Base-by-base conservation (phyloP, 2,329 filamentous ascomycete species). In the Fusarium sp. region DNA sequence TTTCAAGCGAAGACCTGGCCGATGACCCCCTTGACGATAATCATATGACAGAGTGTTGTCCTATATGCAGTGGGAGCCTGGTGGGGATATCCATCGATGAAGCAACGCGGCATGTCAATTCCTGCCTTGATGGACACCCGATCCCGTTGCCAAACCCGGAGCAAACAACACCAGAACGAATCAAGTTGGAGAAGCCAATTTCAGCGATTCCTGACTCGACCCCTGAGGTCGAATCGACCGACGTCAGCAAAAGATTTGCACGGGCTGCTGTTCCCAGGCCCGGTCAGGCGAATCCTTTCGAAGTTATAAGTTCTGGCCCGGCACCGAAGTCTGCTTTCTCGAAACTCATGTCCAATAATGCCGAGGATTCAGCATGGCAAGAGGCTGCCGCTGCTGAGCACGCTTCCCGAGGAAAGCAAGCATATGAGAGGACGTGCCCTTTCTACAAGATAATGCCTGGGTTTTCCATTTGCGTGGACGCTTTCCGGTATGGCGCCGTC, bases 361-460 rank as follows among this genome's bases (percentile, higher is more conserved):
- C 93, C 10, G 96, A 99, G 84, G 93, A 97, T 80, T 88, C 91
- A 4, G 96, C 96, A 2, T 99, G 96, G 96, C 91, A 93, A 2
- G 90, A 89, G 41, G 96, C 96, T 18, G 95, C 96, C 0, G 93
- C 94, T 3, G 88, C 93, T 3, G 95, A 98, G 80, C 85, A 89
- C 34, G 89, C 93, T 3, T 91, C 95, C 6, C 89, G 94, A 45
- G 96, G 96, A 28, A 96, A 94, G 79, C 94, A 93, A 24, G 92
- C 95, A 0, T 96, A 96, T 78, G 89, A 96, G 78, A 90, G 96
- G 55, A 98, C 94, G 0, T 99, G 96, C 79, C 96, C 96, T 0
- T 99, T 99, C 78, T 99, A 99, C 86, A 99, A 99, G 82, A 98
- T 98, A 73, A 92, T 99, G 84, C 95, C 96, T 1, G 95, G 94